Conservation (phyloP, 805 yeast species). For the Cyberlindnera suaveolens region DNA sequence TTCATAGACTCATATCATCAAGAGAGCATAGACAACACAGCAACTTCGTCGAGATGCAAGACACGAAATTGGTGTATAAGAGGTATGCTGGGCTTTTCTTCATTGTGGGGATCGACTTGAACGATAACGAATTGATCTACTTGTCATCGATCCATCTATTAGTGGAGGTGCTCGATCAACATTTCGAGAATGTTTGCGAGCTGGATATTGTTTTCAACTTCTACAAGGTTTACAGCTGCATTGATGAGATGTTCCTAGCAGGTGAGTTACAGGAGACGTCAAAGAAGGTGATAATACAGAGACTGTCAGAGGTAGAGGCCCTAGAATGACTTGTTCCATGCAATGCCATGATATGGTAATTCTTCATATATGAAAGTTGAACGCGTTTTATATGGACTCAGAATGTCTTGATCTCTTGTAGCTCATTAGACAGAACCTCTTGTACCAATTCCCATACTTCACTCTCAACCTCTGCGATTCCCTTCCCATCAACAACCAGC, state of each 20-base stretch:
- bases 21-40: constrained; percentile 82
- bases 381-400: background rate
- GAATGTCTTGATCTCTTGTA: constrained; percentile 8
- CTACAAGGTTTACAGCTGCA: constrained; percentile 69
- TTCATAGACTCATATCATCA: constrained; percentile 73
- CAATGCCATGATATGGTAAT: background rate
- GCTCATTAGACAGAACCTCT: constrained; percentile 1
- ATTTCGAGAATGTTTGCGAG: constrained; percentile 84
- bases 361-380: background rate
- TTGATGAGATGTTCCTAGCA: constrained; percentile 84
- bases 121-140: constrained; percentile 77
- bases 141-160: constrained; percentile 81
- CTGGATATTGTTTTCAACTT: constrained; percentile 90
- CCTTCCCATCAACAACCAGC: constrained; percentile 53
- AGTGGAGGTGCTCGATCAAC: constrained; percentile 82
- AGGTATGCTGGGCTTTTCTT: constrained; percentile 91
- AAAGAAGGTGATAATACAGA: constrained; percentile 55
- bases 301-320: constrained; percentile 60
- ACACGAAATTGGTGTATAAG: constrained; percentile 69
- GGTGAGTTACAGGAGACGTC: constrained; percentile 90
- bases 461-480: constrained; percentile 48
- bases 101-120: constrained; percentile 72
- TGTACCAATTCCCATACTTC: constrained; percentile 36
- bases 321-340: constrained; percentile 35
- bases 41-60: constrained; percentile 69